Evolutionary conservation across 2,329 filamentous ascomycete species (phyloP), one percentile per base, ranked within the genome.

Genomic region (Juglanconis oblonga): DNA sequence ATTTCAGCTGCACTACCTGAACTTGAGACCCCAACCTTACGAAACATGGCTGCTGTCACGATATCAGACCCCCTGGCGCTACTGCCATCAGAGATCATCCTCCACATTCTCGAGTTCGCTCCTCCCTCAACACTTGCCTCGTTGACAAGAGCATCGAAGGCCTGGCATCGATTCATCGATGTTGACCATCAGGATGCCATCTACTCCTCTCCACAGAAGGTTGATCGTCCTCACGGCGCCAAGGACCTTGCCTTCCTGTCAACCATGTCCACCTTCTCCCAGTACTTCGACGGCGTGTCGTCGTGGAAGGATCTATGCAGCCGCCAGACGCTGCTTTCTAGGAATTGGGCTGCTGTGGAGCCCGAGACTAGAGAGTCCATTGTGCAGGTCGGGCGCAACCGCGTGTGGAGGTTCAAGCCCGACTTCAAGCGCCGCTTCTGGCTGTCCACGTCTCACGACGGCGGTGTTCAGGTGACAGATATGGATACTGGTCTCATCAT

Each of bases 381-480:
- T 31, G 64, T 79, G 17, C 74, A 78, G 52, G 67, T 78, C 32
- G 73, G 73, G 49, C 72, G 72, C 49, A 68, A 74, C 55, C 73
- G 74, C 0, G 69, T 79, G 38, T 80, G 77, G 77, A 72, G 77
- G 1, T 79, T 80, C 64, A 71, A 73, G 3, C 71, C 76, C 1
- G 78, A 80, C 62, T 79, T 79, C 65, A 74, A 77, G 63, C 74
- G 77, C 36, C 73, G 78, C 0, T 73, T 79, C 60, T 72, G 79
- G 48, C 59, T 80, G 7, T 79, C 77, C 3, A 80, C 77, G 0
- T 76, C 74, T 3, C 76, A 79, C 47, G 67, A 68, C 13, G 78
- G 77, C n/a, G 78, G 77, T 1, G 58, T 80, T 42, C 72, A 74
- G 55, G 77, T 80, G 45, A 77, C 74, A 5, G 76, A 78, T 62